Evolutionary conservation across 2,329 filamentous ascomycete species (phyloP).

Genomic region (Xylariaceae sp.): DNA sequence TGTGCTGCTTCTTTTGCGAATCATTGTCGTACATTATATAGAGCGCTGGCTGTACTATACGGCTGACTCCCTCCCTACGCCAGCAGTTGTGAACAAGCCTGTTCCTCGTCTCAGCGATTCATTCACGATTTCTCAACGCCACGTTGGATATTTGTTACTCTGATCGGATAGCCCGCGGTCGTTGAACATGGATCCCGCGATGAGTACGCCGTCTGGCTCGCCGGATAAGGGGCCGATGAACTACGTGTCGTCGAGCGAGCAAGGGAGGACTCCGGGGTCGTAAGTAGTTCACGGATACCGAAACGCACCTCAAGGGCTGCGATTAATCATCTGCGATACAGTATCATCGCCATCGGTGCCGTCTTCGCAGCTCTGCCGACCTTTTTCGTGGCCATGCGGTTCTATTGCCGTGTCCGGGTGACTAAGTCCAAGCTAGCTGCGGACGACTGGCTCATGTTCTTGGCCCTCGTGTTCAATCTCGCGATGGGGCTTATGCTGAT

Average conservation of each 20-base stretch:
- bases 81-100: too few relatives aligned
- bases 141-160: too few relatives aligned
- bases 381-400: conserved; percentile 5
- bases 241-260: conserved; percentile 15
- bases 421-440: not conserved
- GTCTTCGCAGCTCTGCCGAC: conserved; percentile 4
- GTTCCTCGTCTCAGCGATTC: too few relatives aligned
- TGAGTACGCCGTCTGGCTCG: too few relatives aligned
- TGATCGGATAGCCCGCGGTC: too few relatives aligned
- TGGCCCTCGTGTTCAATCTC: conserved; percentile 4
- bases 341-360: conserved; percentile 16
- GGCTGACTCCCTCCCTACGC: too few relatives aligned
- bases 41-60: too few relatives aligned
- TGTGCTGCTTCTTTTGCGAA: too few relatives aligned
- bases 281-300: not conserved
- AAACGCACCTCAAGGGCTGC: not conserved
- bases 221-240: conserved; percentile 4
- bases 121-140: too few relatives aligned
- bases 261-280: conserved; percentile 8
- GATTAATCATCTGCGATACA: not conserved
- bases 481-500: conserved; percentile 17
- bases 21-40: too few relatives aligned
- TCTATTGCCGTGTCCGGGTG: conserved; percentile 10
- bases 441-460: conserved; percentile 17
- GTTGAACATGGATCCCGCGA: too few relatives aligned